Base-by-base conservation (phyloP, 1,139 yeast species). In the Magnusiomyces clavatus region DNA sequence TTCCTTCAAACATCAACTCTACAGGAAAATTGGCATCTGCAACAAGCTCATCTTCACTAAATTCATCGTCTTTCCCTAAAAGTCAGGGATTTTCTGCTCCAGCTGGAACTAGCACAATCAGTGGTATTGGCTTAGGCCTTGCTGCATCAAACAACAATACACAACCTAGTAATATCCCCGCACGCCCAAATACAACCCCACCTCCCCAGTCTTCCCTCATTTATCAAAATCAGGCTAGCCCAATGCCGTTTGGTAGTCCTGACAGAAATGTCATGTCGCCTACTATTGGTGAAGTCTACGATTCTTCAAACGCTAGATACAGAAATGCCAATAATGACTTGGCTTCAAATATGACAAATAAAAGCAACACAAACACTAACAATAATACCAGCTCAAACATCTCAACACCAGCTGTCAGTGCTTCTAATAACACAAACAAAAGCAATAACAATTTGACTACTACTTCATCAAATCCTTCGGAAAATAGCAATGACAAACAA, bases 401-500 rank as follows among this genome's bases (percentile, higher is more conserved):
- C 8, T 24, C 31, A 24, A 8, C 42, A 10, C 11, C 20, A 8
- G 14, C 24, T 39, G 42, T 17, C 10, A 16, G 10, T 16, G 10
- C 40, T n/a, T 16, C 40, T 16, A 39, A 3, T 12, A 6, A 12
- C 6, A 20, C 19, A 17, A 39, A 39, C 6, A 39, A 20, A 10
- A 39, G 42, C 19, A 39, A 20, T 19, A 12, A 16, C 16, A 37
- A 14, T n/a, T 10, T 20, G 19, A 20, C 24, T 8, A 16, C 42
- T 39, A 2, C 16, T 19, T 2, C 20, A 5, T n/a, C 42, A 2
- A 39, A 39, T 6, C 4, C 42, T 19, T 12, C 42, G 11, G 42
- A 3, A n/a, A 12, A 17, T 14, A 39, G 40, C 40, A 44, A 34
- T 31, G 17, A 44, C 40, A 76, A 75, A 55, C 77, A 75, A 46